A percentile compares a stretch with the other conserved stretches of the same genome.
Evolutionary conservation across 208 protist species (phyloP).

Genomic region (Crithidia mellificae): DNA sequence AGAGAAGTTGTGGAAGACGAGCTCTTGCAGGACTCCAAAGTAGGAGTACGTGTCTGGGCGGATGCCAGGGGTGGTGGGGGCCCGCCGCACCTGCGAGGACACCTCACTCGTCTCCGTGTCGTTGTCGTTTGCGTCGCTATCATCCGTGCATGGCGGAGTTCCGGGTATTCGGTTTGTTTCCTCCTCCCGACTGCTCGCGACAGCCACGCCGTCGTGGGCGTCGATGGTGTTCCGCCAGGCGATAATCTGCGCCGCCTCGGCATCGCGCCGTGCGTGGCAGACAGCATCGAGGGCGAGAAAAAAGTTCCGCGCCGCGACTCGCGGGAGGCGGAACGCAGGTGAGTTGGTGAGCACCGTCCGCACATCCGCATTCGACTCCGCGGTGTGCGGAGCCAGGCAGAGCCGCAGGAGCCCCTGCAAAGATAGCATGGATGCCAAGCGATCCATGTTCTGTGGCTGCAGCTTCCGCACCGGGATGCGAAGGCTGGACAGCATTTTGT

Average conservation of each 20-base stretch:
- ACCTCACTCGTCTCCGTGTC: background rate
- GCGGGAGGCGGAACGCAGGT: conserved; percentile 41
- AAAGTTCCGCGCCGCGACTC: conserved; percentile 40
- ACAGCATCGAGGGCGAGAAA: conserved; percentile 51
- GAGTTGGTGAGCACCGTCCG: conserved; percentile 46
- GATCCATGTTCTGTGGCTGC: conserved; percentile 34
- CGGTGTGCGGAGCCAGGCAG: conserved; percentile 50
- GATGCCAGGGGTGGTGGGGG: conserved; percentile 3
- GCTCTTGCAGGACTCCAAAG: conserved; percentile 54
- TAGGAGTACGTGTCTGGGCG: conserved; percentile 46
- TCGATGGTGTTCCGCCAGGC: conserved; percentile 23
- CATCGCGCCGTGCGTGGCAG: conserved; percentile 29
- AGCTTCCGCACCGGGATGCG: conserved; percentile 62
- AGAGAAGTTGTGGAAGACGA: conserved; percentile 59
- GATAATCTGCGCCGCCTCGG: conserved; percentile 17
- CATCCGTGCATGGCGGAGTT: too few relatives aligned
- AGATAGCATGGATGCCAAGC: conserved; percentile 37
- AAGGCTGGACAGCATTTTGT: conserved; percentile 40
- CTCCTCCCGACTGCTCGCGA: too few relatives aligned
- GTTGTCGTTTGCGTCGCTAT: background rate
- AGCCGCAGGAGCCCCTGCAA: conserved; percentile 68
- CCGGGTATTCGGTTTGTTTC: too few relatives aligned
- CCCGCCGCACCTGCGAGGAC: background rate
- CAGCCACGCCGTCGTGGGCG: background rate
- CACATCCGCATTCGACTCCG: conserved; percentile 53